Evolutionary conservation across 331 rosid genomes (phyloP), one percentile per base, ranked within the genome.

Genomic region (Arachis monticola): DNA sequence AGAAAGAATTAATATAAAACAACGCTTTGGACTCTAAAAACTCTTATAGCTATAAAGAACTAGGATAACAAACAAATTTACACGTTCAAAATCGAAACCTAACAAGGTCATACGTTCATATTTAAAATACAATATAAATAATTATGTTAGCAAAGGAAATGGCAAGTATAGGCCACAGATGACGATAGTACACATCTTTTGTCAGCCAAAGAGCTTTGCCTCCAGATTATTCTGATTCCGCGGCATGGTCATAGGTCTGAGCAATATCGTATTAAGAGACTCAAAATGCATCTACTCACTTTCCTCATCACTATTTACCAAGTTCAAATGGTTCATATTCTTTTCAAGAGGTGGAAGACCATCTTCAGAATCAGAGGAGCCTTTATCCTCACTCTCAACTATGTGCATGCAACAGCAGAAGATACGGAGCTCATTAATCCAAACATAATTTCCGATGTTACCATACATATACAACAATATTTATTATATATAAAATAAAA

Each of bases 291-390:
- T 70, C 77, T 82, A 91, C 61, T 85, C 89, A 56, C 88, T 83
- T 74, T 88, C 97, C 52, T 91, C 96, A 47, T 90, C 93, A 62
- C 89, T 87, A 38, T 83, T 74, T 63, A 45, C 72, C 9, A 88
- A 62, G 80, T 35, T 82, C 87, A 88, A 83, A 82, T 85, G 98
- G 81, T 94, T 94, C 89, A 84, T 85, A 77, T 94, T 94, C 89
- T 14, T 90, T 85, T 91, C 98, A 30, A 91, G 89, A 22, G 98
- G 96, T 2, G 98, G 96, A 80, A 91, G 95, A 72, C 92, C 97
- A 10, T 90, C 96, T 6, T 91, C 96, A 2, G 98, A 91, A 75
- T 91, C 98, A 1, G 74, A 78, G 12, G 91, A 89, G 74, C 65
- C 72, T 72, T 80, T 83, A 12, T 75, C 87, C 61, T 82, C 89